Evolutionary conservation across 108 stramenopile species (phyloP), one percentile per base, ranked within the genome.

Genomic region (Cyclotella distinguenda): DNA sequence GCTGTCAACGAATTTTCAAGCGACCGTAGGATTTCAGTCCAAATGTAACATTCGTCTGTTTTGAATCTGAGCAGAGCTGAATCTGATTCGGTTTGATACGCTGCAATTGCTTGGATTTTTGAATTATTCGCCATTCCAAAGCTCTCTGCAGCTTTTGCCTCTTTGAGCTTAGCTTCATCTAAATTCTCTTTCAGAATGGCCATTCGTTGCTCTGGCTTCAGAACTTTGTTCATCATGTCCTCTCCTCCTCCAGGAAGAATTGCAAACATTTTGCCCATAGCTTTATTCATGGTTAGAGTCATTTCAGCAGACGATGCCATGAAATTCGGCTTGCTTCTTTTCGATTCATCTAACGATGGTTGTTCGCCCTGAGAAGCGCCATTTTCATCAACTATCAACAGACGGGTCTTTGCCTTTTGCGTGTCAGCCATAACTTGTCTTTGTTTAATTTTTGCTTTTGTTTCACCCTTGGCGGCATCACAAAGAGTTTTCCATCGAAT

Each of bases 221-320:
- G 66, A 23, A 89, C 84, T 34, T 88, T 86, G 23, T 68, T 62
- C 82, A 91, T 84, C 4, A 86, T 87, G 28, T 87, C 73, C 25
- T 85, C 86, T 21, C 86, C 91, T 0, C 83, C 81, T 39, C 83
- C 58, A 19, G 84, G 82, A 21, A 84, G 52, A 10, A 77, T 76
- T 11, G 73, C 65, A 25, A 86, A 71, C 74, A 86, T 82, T 43
- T 82, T 81, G 4, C 80, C 83, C 56, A 86, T 63, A 6, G 81
- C 83, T 59, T 82, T 86, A 31, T 68, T 80, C 56, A 86, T 59
- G 13, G 60, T 42, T 30, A 60, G 27, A 22, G 48, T 42, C 36
- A 69, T 70, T 28, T 78, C 74, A 28, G 32, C 66, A 0, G 63
- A 57, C 40, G 48, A 38, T 3, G 28, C 38, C 44, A 56, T 60